Base-by-base conservation (phyloP, 345 rosid genomes). In the Gossypium herbaceum region DNA sequence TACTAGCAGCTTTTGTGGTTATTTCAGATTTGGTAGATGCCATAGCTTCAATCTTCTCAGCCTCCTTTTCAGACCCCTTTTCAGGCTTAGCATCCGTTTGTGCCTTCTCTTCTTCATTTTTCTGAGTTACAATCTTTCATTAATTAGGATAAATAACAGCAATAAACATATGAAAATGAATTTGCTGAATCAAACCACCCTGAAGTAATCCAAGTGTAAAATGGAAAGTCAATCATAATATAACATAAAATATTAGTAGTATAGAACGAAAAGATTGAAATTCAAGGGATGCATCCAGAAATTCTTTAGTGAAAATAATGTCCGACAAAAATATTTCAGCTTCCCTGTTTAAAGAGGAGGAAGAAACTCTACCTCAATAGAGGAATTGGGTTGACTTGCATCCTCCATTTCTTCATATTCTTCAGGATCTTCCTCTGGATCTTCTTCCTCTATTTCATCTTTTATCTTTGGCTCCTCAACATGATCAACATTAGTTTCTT, bases 401-500 rank as follows among this genome's bases (percentile, higher is more conserved):
- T 82, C 88, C 44, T 85, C 94, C 82, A 77, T 76, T 78, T 85
- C 91, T 74, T 89, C 91, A 68, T 67, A 71, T 71, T 86, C 89
- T 27, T 85, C 92, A 0, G 89, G 88, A 76, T 88, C 90, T 51
- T 88, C 96, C 73, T 91, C 97, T 0, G 91, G 93, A 82, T 92
- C 94, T 80, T 72, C 75, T 0, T 75, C 78, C 56, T 54, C 64
- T 20, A 56, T 39, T 22, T 71, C 86, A 66, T 82, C 86, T 20
- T 79, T 86, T 76, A 50, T 56, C 61, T 75, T 81, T 9, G 77
- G 75, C 81, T 88, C 85, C 75, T 83, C 78, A 73, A 79, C 85
- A 65, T 68, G 73, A 72, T 76, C 86, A 73, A 39, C 86, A 8
- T 72, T 48, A 77, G 79, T 58, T 63, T 48, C 84, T 68, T 82